Conservation (phyloP, 2,329 filamentous ascomycete species). For the Colletotrichum graminicola region DNA sequence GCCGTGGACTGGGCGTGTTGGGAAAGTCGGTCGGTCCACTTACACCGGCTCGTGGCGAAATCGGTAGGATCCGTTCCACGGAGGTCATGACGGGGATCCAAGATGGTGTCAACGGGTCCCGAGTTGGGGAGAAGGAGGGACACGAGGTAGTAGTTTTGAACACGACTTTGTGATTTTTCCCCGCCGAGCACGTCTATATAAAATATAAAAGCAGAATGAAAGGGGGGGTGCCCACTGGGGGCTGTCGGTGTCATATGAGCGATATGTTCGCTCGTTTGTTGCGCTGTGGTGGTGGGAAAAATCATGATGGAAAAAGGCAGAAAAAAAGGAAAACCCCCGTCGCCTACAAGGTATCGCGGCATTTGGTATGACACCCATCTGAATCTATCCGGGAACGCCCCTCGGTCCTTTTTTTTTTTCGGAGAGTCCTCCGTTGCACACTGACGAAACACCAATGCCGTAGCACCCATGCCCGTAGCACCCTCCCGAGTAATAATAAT, state of each 20-base stretch:
- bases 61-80: conserved; percentile 2
- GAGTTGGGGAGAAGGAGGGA: background rate
- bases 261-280: conserved; percentile 16
- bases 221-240: conserved; percentile 1
- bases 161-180: background rate
- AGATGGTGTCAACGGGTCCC: background rate
- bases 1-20: no score
- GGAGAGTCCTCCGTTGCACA: background rate
- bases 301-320: background rate
- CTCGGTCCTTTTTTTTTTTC: background rate
- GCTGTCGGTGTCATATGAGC: background rate
- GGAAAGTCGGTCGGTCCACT: no score
- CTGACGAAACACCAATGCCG: background rate
- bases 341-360: conserved; percentile 4
- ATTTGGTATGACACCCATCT: background rate
- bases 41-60: no score
- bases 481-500: background rate
- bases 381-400: background rate
- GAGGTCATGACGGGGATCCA: conserved; percentile 12
- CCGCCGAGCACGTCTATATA: background rate
- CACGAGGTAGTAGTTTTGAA: background rate
- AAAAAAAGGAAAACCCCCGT: background rate
- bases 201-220: background rate
- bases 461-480: background rate
- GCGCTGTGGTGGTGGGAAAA: background rate